These are phyloP conservation scores for Intubia oerlemansii DNA, from an alignment of 2,329 filamentous ascomycete species.

Conservation along the genomic window DNA sequence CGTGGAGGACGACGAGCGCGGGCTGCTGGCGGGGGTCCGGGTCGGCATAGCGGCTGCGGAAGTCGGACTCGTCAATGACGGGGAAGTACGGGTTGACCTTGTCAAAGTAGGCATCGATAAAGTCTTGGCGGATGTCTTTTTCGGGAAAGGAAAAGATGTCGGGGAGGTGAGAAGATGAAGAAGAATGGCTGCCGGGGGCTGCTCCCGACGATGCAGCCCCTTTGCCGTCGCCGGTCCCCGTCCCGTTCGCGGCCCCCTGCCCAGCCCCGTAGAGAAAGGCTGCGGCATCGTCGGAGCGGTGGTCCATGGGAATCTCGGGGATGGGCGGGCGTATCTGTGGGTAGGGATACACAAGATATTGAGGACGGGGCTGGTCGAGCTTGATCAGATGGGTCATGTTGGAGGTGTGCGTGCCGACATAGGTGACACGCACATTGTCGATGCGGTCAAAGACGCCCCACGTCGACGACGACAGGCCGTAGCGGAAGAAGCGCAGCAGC, in stretches of 20 bases:
- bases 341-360: slow-evolving; percentile 4
- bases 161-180: too few species aligned
- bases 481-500: slow-evolving; percentile 4
- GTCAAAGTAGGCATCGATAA: slow-evolving; percentile 5
- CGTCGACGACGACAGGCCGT: slow-evolving; percentile 3
- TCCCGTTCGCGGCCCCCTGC: too few species aligned
- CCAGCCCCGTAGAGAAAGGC: too few species aligned
- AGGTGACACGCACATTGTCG: slow-evolving; percentile 2
- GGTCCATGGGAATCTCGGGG: too few species aligned
- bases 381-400: slow-evolving; percentile 5
- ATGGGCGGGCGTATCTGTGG: slow-evolving; percentile 4
- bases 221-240: too few species aligned
- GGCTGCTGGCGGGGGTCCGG: slow-evolving; percentile 2
- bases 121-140: slow-evolving; percentile 4
- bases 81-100: slow-evolving; percentile 5
- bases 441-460: slow-evolving; percentile 4
- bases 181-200: too few species aligned
- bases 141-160: slow-evolving; percentile 5
- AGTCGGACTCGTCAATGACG: slow-evolving; percentile 5
- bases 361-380: slow-evolving; percentile 3
- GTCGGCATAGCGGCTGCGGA: slow-evolving; percentile 3
- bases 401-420: slow-evolving; percentile 4
- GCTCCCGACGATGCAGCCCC: too few species aligned
- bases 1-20: slow-evolving; percentile 3
- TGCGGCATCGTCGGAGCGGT: too few species aligned